Evolutionary conservation across 2,329 filamentous ascomycete genomes (phyloP).

Genomic region (Acarospora socialis): DNA sequence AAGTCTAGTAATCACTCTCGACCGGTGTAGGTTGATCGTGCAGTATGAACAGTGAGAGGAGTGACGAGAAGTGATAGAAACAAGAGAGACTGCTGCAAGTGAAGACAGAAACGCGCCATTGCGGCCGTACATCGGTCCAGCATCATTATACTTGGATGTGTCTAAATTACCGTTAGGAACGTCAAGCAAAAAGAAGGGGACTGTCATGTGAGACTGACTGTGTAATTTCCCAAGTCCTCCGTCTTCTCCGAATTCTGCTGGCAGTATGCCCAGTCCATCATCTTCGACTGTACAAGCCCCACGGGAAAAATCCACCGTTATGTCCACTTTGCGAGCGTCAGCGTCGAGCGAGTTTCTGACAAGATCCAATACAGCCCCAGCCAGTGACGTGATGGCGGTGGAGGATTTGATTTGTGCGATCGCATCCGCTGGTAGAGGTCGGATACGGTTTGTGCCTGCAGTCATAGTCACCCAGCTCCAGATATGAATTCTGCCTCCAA

Average conservation of each 20-base stretch:
- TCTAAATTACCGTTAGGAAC: too few species aligned
- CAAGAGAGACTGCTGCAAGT: slow-evolving; percentile 57
- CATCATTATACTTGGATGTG: slow-evolving; percentile 56
- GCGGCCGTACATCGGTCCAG: slow-evolving; percentile 43
- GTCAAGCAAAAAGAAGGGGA: slow-evolving; percentile 12
- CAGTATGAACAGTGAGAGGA: slow-evolving; percentile 45
- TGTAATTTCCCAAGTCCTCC: slow-evolving; percentile 62
- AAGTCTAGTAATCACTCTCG: slow-evolving; percentile 49
- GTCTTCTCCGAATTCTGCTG: slow-evolving; percentile 52
- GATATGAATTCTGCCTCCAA: too few species aligned
- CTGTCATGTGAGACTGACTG: slow-evolving; percentile 37
- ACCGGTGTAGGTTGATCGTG: slow-evolving; percentile 55
- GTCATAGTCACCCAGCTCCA: background rate
- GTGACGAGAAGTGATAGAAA: slow-evolving; percentile 64
- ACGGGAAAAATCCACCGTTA: slow-evolving; percentile 59
- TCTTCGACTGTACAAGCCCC: slow-evolving; percentile 74
- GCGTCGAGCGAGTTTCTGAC: slow-evolving; percentile 79
- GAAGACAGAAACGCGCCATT: slow-evolving; percentile 66
- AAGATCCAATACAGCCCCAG: slow-evolving; percentile 55
- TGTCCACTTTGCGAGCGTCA: slow-evolving; percentile 49
- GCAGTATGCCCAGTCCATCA: slow-evolving; percentile 63
- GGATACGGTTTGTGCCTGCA: slow-evolving; percentile 43
- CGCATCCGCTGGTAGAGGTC: slow-evolving; percentile 54
- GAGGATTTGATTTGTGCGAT: slow-evolving; percentile 75
- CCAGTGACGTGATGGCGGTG: slow-evolving; percentile 59